A percentile compares a stretch with the other conserved stretches of the same genome.
Evolutionary conservation across 257 asterid species (phyloP).

Genomic region (Gentiana dahurica): DNA sequence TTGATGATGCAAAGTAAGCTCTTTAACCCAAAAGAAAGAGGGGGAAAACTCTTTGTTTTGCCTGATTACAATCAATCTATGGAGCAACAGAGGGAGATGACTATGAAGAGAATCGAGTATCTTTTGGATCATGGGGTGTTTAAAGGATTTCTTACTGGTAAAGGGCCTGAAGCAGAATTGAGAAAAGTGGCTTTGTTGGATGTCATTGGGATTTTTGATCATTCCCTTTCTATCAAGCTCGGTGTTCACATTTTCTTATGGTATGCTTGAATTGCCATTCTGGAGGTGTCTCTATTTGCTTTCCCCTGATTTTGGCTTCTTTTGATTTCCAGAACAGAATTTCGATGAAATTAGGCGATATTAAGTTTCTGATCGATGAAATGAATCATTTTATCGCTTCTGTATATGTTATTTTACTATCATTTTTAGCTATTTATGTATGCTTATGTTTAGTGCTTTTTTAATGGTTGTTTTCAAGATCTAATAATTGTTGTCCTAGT

Average conservation of each 20-base stretch:
- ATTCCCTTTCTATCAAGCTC: slow-evolving; percentile 74
- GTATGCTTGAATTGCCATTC: slow-evolving; percentile 28
- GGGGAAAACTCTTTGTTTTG: slow-evolving; percentile 61
- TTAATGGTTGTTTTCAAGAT: too few relatives aligned
- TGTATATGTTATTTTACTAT: too few relatives aligned
- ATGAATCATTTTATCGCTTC: neutral
- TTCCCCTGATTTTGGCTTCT: neutral
- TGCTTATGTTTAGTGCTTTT: too few relatives aligned
- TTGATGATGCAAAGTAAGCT: slow-evolving; percentile 62
- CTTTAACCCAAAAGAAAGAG: slow-evolving; percentile 58
- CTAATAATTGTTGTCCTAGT: too few relatives aligned
- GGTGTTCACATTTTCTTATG: slow-evolving; percentile 88
- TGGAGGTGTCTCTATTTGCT: neutral
- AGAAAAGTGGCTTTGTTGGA: slow-evolving; percentile 81
- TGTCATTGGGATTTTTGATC: slow-evolving; percentile 65
- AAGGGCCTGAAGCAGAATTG: slow-evolving; percentile 69
- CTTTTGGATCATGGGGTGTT: slow-evolving; percentile 75
- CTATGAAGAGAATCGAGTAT: slow-evolving; percentile 77
- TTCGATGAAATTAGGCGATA: neutral
- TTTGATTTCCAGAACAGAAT: neutral
- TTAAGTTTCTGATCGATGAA: neutral
- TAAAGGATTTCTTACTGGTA: slow-evolving; percentile 67
- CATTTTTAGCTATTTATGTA: too few relatives aligned
- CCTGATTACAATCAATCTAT: slow-evolving; percentile 91
- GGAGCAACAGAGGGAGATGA: slow-evolving; percentile 97